phyloP scores from a whole-genome alignment of 2,329 filamentous ascomycete species.

The Tolypocladium tundrense region DNA sequence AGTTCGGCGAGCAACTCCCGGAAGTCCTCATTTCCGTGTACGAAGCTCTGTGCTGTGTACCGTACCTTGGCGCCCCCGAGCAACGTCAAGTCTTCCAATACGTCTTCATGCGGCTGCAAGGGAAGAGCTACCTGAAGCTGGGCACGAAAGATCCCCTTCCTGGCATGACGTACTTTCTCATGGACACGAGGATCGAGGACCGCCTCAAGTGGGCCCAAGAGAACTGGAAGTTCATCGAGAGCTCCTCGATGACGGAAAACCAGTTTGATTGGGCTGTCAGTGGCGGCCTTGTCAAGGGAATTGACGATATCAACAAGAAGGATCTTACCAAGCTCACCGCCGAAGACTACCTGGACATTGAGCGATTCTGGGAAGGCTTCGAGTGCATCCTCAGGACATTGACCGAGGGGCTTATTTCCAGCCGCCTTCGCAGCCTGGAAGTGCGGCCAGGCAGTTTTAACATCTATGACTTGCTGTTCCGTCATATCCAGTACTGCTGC shows the following conservation, averaged over 20 bases:
- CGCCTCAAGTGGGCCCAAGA: slow-evolving; percentile 27
- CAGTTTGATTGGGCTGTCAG: slow-evolving; percentile 86
- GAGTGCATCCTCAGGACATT: slow-evolving; percentile 64
- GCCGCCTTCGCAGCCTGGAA: slow-evolving; percentile 71
- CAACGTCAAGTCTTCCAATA: slow-evolving; percentile 58
- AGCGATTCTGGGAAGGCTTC: slow-evolving; percentile 71
- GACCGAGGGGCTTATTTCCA: slow-evolving; percentile 62
- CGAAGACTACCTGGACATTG: slow-evolving; percentile 36
- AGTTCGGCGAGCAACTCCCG: slow-evolving; percentile 36
- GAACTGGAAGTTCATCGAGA: slow-evolving; percentile 38
- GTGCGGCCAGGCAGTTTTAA: slow-evolving; percentile 48
- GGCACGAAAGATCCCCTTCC: slow-evolving; percentile 64
- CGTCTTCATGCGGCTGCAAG: slow-evolving; percentile 65
- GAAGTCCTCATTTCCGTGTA: slow-evolving; percentile 71
- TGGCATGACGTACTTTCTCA: slow-evolving; percentile 76
- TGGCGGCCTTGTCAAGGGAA: slow-evolving; percentile 57
- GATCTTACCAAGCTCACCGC: slow-evolving; percentile 25
- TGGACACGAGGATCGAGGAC: slow-evolving; percentile 50
- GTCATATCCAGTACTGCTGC: slow-evolving; percentile 39
- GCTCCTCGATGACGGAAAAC: slow-evolving; percentile 49
- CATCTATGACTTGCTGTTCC: slow-evolving; percentile 53
- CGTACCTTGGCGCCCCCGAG: slow-evolving; percentile 54
- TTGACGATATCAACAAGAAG: slow-evolving; percentile 48
- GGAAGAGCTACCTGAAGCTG: slow-evolving; percentile 68
- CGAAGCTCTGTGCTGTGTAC: slow-evolving; percentile 76